Evolutionary conservation across 2,329 filamentous ascomycete genomes (phyloP), one percentile per base, ranked within the genome.

Genomic region (Colletotrichum echinochloae): DNA sequence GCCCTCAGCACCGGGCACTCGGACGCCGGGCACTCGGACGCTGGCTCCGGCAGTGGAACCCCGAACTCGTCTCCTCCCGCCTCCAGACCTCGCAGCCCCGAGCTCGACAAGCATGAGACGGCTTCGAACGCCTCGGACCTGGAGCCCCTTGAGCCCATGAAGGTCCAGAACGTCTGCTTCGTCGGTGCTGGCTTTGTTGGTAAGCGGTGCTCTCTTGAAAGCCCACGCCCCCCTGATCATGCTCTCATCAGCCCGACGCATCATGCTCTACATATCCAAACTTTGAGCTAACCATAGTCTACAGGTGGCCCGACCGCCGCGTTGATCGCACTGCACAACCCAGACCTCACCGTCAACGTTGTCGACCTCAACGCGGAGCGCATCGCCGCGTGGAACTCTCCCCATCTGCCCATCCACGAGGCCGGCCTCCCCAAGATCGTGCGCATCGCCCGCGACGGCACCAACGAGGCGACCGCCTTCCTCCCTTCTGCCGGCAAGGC

Each of bases 161-260:
- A 72, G 44, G 77, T 76, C 23, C 75, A 77, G 68, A 90, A 88
- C 76, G 89, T 94, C 62, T 93, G 91, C 80, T 93, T 90, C 77
- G 89, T 94, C 72, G 92, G 92, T 60, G 92, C 92, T 74, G 92
- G 92, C 74, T 94, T 94, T 78, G 90, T 94, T 73, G 91, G 90
- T 93, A 84, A 76, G 90, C 84, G 1, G 18, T 16, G 41, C 26
- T 20, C 48, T 63, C n/a, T 41, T 51, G 16, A 26, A 41, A 49
- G 44, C 64, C 30, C 62, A 60, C 62, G 26, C n/a, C n/a, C n/a
- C n/a, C n/a, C n/a, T n/a, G n/a, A n/a, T 23, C 35, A 60, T 35
- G 30, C 30, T 5, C 48, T 14, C 2, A n/a, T 11, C 9, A 11
- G n/a, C 41, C 8, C 8, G 48, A 39, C 55, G 30, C 49, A 33